Evolutionary conservation across 306 rosid species (phyloP), one percentile per base, ranked within the genome.

Genomic region (Malus sylvestris): DNA sequence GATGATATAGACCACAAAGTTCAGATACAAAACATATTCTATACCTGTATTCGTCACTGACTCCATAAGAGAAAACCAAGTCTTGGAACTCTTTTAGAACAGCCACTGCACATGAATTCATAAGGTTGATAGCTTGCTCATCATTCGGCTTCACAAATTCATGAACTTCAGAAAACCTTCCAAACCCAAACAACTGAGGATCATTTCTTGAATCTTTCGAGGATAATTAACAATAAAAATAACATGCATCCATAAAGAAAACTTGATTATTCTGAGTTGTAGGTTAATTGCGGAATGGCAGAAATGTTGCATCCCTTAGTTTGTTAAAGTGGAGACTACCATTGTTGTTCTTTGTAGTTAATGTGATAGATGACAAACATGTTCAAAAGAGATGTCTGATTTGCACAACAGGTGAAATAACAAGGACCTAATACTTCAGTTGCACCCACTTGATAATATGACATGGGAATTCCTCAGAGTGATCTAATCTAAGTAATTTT

Each of bases 141-240:
- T 91, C 98, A 83, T 91, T 93, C 9, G 96, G 98, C 85, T 93
- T 91, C 85, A 83, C 89, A 84, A 93, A 93, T 79, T 83, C 89
- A 71, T 91, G 94, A 76, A 78, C 66, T 53, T 91, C 93, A 18
- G 93, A 79, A 83, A 93, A 91, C 72, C 88, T 86, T 71, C 68
- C 66, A 73, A 49, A 55, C 30, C 72, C 57, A 65, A 60, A 57
- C 49, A 57, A 40, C 13, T 40, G 13, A 19, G 40, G 33, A 46
- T 45, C 42, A 14, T 58, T 73, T 60, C 42, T 3, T 1, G 63
- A 55, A 60, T 49, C 46, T 76, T 66, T 57, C 20, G 12, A 42
- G 30, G 45, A 51, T 22, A 74, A 19, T 4, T 8, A 44, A 13
- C 22, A 30, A 30, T 30, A 74, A 44, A 61, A 52, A 49, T 60